Evolutionary conservation across 306 rosid species (phyloP), one percentile per base, ranked within the genome.

Genomic region (Gastrolobium villosum): DNA sequence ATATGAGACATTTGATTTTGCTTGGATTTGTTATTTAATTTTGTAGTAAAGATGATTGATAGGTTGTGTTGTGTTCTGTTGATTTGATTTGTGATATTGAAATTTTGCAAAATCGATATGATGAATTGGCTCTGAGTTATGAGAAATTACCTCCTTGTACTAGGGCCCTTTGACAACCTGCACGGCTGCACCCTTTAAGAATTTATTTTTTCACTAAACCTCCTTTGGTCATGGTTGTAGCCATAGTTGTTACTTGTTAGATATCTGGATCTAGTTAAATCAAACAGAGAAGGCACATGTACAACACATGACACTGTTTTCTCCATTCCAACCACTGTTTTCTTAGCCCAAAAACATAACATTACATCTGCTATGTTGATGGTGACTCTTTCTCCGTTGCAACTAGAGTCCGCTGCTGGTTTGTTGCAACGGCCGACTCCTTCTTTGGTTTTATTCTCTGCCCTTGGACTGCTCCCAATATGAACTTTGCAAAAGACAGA

Each of bases 401-500:
- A 6, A 39, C 43, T 39, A 39, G 5, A 39, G 43, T 39, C 43
- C 6, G 43, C 43, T 39, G 43, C 6, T 4, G 43, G 5, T 6
- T 39, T 39, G 35, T 83, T 87, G 26, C 26, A 20, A 20, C 26
- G 26, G 26, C 26, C 26, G 26, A 20, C 26, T 20, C 26, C 26
- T 20, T n/a, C n/a, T n/a, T 66, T 82, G 4, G 78, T 67, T 72
- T 63, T 88, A 28, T 77, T 85, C 71, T 87, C 91, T 8, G 90
- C 86, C 66, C 91, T 79, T 1, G 93, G 93, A 72, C 93, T 91
- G 74, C 92, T 89, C 52, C 92, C 93, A 2, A 53, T 8, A 53
- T 15, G 34, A 53, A 53, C 60, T 53, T 26, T 26, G 34, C 34
- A 54, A 26, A 20, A 20, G 34, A 20, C 60, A 2, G 10, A 54